These are phyloP conservation scores for Chrysophaeum taylorii DNA, from an alignment of 352 stramenopile genomes.

Conservation along the genomic window DNA sequence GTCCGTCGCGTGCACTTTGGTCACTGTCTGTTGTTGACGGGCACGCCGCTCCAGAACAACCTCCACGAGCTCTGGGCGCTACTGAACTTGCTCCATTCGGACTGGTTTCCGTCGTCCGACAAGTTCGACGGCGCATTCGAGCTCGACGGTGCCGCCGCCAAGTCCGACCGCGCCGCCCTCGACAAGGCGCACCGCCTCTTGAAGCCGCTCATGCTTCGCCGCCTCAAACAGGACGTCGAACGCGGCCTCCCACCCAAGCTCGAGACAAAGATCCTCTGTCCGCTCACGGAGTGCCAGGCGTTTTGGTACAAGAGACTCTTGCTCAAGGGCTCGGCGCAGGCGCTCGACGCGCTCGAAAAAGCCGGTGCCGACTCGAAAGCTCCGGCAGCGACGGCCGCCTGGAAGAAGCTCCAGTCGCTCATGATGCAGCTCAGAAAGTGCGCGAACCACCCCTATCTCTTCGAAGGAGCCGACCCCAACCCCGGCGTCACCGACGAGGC, in stretches of 20 bases:
- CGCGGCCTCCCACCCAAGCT: constrained; percentile 84
- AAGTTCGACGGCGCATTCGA: constrained; percentile 83
- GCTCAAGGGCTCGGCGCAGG: constrained; percentile 38
- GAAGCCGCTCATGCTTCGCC: constrained; percentile 79
- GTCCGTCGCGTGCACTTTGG: constrained; percentile 41
- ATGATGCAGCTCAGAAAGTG: constrained; percentile 50
- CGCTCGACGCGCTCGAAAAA: constrained; percentile 16
- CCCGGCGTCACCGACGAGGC: constrained; percentile 36
- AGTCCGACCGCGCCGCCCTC: constrained; percentile 35
- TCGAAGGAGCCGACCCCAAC: constrained; percentile 42
- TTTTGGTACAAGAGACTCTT: constrained; percentile 93
- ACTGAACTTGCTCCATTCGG: constrained; percentile 82
- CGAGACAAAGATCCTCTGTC: constrained; percentile 64
- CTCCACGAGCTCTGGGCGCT: constrained; percentile 83
- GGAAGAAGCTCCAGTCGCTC: constrained; percentile 30
- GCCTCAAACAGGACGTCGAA: constrained; percentile 83
- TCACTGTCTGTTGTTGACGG: constrained; percentile 74
- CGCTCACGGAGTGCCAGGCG: constrained; percentile 81
- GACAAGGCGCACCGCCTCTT: constrained; percentile 44
- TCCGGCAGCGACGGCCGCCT: constrained; percentile 6
- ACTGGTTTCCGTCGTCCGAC: constrained; percentile 74
- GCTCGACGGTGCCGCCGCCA: constrained; percentile 28
- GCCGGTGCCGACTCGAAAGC: not conserved
- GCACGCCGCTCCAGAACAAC: constrained; percentile 86
- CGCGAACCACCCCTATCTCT: constrained; percentile 80